Conservation (phyloP, 805 yeast species). For the Candida piceae region DNA sequence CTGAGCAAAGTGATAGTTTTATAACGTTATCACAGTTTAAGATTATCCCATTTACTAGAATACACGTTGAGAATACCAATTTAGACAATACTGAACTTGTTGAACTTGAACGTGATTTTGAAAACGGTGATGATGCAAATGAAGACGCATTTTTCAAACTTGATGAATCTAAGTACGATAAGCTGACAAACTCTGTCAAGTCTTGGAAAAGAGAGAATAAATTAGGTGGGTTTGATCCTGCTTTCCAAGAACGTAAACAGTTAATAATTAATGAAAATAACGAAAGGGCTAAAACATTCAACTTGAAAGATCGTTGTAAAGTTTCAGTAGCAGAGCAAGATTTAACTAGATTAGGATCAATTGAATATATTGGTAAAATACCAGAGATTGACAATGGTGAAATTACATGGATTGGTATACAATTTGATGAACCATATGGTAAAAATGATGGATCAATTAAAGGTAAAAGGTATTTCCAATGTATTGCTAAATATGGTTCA, state of each 20-base stretch:
- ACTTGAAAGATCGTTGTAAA: conserved; percentile 51
- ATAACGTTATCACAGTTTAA: conserved; percentile 23
- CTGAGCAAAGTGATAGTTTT: conserved; percentile 7
- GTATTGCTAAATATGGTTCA: conserved; percentile 60
- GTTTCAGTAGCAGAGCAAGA: conserved; percentile 24
- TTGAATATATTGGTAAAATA: conserved; percentile 66
- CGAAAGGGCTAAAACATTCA: conserved; percentile 30
- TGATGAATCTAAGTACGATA: conserved; percentile 57
- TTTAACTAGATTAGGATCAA: conserved; percentile 72
- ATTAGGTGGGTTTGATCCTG: conserved; percentile 70
- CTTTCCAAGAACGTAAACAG: conserved; percentile 29
- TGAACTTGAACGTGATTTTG: conserved; percentile 20
- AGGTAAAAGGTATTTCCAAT: conserved; percentile 54
- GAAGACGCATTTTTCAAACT: conserved; percentile 39
- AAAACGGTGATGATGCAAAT: conserved; percentile 20
- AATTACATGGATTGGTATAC: conserved; percentile 73
- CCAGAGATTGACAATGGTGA: conserved; percentile 49
- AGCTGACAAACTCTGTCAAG: conserved; percentile 56
- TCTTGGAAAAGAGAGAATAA: conserved; percentile 67
- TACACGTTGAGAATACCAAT: conserved; percentile 56
- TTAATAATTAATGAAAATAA: conserved; percentile 20
- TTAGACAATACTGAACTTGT: conserved; percentile 42
- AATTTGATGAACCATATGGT: conserved; percentile 81
- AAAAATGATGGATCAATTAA: conserved; percentile 76
- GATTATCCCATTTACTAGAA: conserved; percentile 37